Conservation (phyloP, 371 early-diverging fungal genomes). For the Rhizomucor pusillus region DNA sequence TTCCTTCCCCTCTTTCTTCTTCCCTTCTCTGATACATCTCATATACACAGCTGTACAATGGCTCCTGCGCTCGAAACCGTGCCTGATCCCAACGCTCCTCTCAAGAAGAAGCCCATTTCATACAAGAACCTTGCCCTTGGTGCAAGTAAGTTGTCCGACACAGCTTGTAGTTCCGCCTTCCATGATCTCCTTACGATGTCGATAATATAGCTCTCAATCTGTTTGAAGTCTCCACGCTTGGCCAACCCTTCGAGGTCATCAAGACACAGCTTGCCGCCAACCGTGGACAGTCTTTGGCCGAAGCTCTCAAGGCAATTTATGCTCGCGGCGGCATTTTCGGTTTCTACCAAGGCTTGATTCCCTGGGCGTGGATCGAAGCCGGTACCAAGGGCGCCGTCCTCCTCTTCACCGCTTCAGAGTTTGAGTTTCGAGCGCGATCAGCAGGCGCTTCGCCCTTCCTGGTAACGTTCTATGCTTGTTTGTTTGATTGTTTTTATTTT, state of each 20-base stretch:
- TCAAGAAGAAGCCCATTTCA: conserved; percentile 56
- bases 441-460: conserved; percentile 56
- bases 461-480: conserved; percentile 23
- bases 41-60: conserved; percentile 10
- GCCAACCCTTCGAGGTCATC: conserved; percentile 90
- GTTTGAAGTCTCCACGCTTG: conserved; percentile 86
- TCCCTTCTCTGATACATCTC: conserved; percentile 4
- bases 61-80: conserved; percentile 20
- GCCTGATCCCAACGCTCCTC: conserved; percentile 35
- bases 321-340: conserved; percentile 78
- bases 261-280: conserved; percentile 90
- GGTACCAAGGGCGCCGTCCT: conserved; percentile 94
- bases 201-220: conserved; percentile 53
- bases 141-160: conserved; percentile 23
- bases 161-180: neutral
- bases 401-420: conserved; percentile 88
- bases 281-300: conserved; percentile 68
- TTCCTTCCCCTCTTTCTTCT: neutral
- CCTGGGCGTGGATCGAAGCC: conserved; percentile 91
- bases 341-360: conserved; percentile 80
- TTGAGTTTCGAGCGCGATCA: conserved; percentile 73
- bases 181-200: neutral
- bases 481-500: too few relatives aligned
- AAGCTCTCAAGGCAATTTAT: conserved; percentile 64
- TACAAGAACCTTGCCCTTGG: conserved; percentile 64